These are phyloP conservation scores for Chlorella variabilis DNA, from an alignment of 163 green algal species.

Conservation along the genomic window DNA sequence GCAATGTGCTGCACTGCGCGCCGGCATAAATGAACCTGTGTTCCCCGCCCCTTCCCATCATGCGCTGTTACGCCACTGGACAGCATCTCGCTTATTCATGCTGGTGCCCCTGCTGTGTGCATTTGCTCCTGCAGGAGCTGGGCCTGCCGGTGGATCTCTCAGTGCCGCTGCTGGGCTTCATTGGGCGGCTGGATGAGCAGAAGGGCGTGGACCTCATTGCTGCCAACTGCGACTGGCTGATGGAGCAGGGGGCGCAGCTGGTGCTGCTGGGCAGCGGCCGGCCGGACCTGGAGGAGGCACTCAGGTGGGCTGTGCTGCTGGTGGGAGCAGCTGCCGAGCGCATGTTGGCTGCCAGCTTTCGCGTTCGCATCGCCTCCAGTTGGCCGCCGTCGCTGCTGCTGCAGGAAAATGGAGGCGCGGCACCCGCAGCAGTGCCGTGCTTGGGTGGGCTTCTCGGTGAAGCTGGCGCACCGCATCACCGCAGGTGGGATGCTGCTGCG, in stretches of 20 bases:
- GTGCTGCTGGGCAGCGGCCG: slow-evolving; percentile 93
- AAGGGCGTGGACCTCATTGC: slow-evolving; percentile 97
- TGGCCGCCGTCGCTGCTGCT: background rate
- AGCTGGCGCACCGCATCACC: slow-evolving; percentile 94
- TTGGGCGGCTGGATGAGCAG: slow-evolving; percentile 93
- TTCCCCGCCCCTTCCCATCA: too few relatives aligned
- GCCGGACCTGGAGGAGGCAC: slow-evolving; percentile 84
- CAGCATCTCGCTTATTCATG: too few relatives aligned
- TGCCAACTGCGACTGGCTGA: slow-evolving; percentile 92
- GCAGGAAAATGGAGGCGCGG: slow-evolving; percentile 62
- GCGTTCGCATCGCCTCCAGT: too few relatives aligned
- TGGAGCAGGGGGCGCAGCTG: slow-evolving; percentile 86
- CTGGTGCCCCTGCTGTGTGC: too few relatives aligned
- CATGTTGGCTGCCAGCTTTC: background rate
- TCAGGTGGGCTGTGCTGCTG: slow-evolving; percentile 62
- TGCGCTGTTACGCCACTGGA: too few relatives aligned
- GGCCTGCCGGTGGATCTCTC: slow-evolving; percentile 62
- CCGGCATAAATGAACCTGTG: too few relatives aligned
- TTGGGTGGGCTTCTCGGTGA: slow-evolving; percentile 93
- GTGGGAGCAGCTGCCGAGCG: background rate
- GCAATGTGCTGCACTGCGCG: too few relatives aligned
- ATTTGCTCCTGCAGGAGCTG: slow-evolving; percentile 55
- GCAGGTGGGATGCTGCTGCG: slow-evolving; percentile 58
- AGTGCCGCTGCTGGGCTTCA: slow-evolving; percentile 79
- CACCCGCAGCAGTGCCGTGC: slow-evolving; percentile 64